Evolutionary conservation across 1,139 yeast genomes (phyloP).

Genomic region (Scheffersomyces insectosa): DNA sequence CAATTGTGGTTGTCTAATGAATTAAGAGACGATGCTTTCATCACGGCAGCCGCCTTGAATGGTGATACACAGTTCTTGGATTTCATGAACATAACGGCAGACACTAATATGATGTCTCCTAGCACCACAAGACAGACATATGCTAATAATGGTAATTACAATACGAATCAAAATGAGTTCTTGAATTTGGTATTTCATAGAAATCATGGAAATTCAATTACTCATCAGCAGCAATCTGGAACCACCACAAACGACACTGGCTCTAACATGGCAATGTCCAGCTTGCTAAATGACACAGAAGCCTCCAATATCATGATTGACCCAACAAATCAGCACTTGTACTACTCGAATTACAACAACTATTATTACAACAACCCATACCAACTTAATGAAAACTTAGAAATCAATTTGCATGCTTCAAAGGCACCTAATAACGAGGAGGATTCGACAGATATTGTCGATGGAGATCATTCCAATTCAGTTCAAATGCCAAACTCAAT

Average conservation of each 20-base stretch:
- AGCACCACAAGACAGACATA: background rate
- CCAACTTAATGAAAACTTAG: conserved; percentile 42
- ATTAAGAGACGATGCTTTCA: conserved; percentile 66
- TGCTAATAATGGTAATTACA: conserved; percentile 9
- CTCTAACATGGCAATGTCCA: conserved; percentile 21
- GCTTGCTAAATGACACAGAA: conserved; percentile 22
- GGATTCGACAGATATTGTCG: conserved; percentile 37
- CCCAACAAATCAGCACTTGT: conserved; percentile 39
- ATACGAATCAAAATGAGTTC: conserved; percentile 37
- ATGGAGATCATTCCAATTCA: conserved; percentile 32
- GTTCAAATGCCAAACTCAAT: conserved; percentile 44
- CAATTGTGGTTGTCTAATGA: conserved; percentile 69
- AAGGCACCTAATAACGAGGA: conserved; percentile 24
- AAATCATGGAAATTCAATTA: conserved; percentile 14
- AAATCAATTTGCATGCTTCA: conserved; percentile 47
- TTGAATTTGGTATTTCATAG: conserved; percentile 56
- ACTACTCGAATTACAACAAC: conserved; percentile 43
- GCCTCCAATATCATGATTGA: conserved; percentile 22
- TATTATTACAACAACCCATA: conserved; percentile 47
- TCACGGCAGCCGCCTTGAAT: conserved; percentile 73
- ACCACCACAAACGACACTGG: conserved; percentile 2
- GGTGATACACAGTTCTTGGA: conserved; percentile 62
- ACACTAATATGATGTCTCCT: conserved; percentile 11
- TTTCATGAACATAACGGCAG: conserved; percentile 40
- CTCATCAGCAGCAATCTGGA: conserved; percentile 6